These are phyloP conservation scores for Hymenoscyphus linearis DNA, from an alignment of 2,329 filamentous ascomycete species.

Conservation along the genomic window DNA sequence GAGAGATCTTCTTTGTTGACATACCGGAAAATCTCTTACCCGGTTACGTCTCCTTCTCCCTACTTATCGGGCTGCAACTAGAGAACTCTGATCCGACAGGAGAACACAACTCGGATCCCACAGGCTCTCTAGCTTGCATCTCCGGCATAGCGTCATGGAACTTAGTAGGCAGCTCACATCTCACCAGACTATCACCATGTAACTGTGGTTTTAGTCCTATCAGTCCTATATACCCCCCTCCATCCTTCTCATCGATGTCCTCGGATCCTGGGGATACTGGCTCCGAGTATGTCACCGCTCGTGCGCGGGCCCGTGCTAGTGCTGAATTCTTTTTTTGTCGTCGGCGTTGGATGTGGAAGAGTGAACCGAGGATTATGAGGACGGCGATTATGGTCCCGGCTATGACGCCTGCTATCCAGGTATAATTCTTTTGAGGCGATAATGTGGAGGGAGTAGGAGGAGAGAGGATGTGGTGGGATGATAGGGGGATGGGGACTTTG, in stretches of 20 bases:
- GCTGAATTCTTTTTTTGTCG: no score
- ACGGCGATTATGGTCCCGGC: no score
- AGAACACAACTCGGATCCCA: background rate
- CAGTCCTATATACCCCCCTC: background rate
- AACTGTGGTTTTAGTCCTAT: background rate
- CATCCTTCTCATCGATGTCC: background rate
- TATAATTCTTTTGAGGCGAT: no score
- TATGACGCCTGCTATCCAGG: no score
- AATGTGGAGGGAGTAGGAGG: no score
- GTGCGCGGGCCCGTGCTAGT: no score
- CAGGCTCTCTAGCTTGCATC: background rate
- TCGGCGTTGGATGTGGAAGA: no score
- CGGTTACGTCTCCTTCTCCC: background rate
- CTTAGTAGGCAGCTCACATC: background rate
- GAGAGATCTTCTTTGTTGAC: background rate
- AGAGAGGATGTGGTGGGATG: no score
- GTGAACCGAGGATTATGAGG: no score
- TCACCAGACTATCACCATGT: background rate
- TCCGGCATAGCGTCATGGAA: background rate
- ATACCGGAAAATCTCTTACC: no score
- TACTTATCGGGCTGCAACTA: background rate
- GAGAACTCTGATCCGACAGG: background rate
- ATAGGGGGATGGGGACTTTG: no score
- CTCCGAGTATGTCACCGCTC: background rate
- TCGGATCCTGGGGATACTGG: background rate